Conservation (phyloP, 805 yeast species). For the Scheffersomyces amazonensis region DNA sequence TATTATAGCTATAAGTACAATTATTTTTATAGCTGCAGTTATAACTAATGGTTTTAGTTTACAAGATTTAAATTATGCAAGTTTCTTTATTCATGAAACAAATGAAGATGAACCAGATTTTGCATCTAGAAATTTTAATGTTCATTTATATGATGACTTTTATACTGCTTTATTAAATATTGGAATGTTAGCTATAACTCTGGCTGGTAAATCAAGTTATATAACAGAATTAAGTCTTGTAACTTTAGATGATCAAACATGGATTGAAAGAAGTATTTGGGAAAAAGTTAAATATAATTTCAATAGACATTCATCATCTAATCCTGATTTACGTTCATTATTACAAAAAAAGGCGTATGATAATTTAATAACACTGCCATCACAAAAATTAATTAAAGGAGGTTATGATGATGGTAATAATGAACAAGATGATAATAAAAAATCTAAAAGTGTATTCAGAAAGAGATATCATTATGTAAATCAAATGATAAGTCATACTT, state of each 20-base stretch:
- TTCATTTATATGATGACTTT: slow-evolving; percentile 58
- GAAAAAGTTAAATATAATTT: slow-evolving; percentile 5
- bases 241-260: slow-evolving; percentile 49
- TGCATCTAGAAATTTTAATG: slow-evolving; percentile 26
- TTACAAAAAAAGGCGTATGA: slow-evolving; percentile 20
- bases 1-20: slow-evolving; percentile 49
- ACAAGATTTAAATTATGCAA: slow-evolving; percentile 34
- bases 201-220: slow-evolving; percentile 65
- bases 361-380: slow-evolving; percentile 28
- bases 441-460: slow-evolving; percentile 14
- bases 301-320: not conserved
- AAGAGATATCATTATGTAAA: slow-evolving; percentile 17
- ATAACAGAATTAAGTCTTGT: slow-evolving; percentile 55
- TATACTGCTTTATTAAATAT: slow-evolving; percentile 57
- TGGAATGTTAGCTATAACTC: slow-evolving; percentile 63
- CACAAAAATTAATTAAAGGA: slow-evolving; percentile 20
- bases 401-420: slow-evolving; percentile 1
- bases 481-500: slow-evolving; percentile 15
- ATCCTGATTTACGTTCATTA: slow-evolving; percentile 5
- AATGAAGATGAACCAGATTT: slow-evolving; percentile 17
- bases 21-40: slow-evolving; percentile 57
- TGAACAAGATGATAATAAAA: slow-evolving; percentile 1
- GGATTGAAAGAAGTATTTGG: slow-evolving; percentile 45
- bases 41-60: slow-evolving; percentile 47
- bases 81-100: slow-evolving; percentile 22